These are phyloP conservation scores for Albifimbria verrucaria DNA, from an alignment of 2,329 filamentous ascomycete species.

Conservation along the genomic window DNA sequence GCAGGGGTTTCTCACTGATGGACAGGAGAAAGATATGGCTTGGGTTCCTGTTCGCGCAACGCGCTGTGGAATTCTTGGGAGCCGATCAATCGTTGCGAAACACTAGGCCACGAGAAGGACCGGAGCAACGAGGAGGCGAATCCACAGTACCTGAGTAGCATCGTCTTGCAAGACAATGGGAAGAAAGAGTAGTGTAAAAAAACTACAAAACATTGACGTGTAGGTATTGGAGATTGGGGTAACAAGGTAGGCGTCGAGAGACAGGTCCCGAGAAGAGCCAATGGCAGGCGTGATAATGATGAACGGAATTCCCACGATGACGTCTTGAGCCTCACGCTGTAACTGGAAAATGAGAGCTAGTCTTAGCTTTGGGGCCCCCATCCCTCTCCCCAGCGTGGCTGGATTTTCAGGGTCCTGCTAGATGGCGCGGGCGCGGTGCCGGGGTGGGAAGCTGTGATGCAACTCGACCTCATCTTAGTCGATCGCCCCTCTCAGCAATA, in stretches of 20 bases:
- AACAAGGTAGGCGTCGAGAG: too few relatives aligned
- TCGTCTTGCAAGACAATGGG: too few relatives aligned
- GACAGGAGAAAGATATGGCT: neutral
- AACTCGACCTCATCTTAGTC: neutral
- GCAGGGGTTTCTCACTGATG: neutral
- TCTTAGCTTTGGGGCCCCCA: neutral
- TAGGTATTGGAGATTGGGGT: too few relatives aligned
- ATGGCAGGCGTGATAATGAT: neutral
- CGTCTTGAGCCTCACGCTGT: neutral
- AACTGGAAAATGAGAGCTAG: neutral
- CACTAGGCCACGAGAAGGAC: too few relatives aligned
- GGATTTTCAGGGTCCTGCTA: slow-evolving; percentile 5
- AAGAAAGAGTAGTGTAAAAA: too few relatives aligned
- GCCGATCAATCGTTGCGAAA: too few relatives aligned
- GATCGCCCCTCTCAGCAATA: neutral
- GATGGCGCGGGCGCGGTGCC: neutral
- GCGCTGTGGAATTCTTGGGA: too few relatives aligned
- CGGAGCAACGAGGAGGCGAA: too few relatives aligned
- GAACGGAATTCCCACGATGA: neutral
- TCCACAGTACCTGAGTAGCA: too few relatives aligned
- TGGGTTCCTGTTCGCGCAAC: too few relatives aligned
- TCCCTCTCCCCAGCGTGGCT: neutral
- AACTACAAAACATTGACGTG: too few relatives aligned
- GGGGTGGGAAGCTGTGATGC: neutral
- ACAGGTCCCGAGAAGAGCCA: neutral